These are phyloP conservation scores for Myriosclerotinia curreyana DNA, from an alignment of 2,329 filamentous ascomycete species.

Conservation along the genomic window DNA sequence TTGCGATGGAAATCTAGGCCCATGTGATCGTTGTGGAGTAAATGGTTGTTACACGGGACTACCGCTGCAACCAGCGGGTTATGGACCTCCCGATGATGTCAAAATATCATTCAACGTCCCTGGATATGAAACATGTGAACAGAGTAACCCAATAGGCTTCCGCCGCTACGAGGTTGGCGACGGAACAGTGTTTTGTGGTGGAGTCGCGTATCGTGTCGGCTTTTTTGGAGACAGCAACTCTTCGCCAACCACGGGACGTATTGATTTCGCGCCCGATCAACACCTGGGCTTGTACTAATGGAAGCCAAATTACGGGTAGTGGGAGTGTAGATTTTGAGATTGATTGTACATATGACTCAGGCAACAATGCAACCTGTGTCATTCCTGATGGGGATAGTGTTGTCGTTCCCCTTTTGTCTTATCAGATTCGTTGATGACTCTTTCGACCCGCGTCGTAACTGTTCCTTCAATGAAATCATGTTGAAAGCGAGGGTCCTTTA, in stretches of 20 bases:
- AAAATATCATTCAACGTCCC: background rate
- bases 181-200: conserved; percentile 1
- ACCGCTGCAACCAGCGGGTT: background rate
- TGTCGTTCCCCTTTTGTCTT: conserved; percentile 2
- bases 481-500: no score
- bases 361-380: conserved; percentile 1
- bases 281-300: conserved; percentile 9
- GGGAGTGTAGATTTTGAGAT: background rate
- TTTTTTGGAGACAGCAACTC: conserved; percentile 1
- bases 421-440: background rate
- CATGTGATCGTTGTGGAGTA: background rate
- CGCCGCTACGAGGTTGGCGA: conserved; percentile 1
- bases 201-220: background rate
- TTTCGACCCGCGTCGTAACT: no score
- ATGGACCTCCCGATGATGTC: background rate
- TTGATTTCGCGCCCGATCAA: background rate
- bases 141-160: background rate
- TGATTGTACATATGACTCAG: conserved; percentile 5
- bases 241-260: background rate
- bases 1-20: background rate
- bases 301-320: background rate
- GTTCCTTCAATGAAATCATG: no score
- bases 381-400: background rate
- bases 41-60: background rate
- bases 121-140: background rate